Percentiles rank a stretch among this genome's conserved stretches.
These are phyloP conservation scores for Stagonosporopsis tanaceti DNA, from an alignment of 2,329 filamentous ascomycete species.

Conservation along the genomic window DNA sequence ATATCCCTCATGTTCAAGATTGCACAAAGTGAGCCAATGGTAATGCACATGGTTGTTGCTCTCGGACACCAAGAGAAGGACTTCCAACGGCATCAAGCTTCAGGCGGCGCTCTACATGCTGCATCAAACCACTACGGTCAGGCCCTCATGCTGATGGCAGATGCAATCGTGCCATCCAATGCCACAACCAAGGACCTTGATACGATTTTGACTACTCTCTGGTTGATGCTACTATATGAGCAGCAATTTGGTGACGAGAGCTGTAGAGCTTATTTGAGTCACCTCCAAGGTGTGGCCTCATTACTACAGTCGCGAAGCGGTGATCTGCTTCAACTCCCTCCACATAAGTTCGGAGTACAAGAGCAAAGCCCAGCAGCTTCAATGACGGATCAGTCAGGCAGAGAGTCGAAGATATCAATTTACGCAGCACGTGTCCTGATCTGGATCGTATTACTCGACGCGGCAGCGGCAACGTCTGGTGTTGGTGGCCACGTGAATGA, in stretches of 20 bases:
- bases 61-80: conserved; percentile 45
- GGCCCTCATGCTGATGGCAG: conserved; percentile 45
- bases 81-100: conserved; percentile 26
- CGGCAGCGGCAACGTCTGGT: conserved; percentile 41
- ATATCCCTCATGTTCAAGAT: conserved; percentile 49
- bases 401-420: conserved; percentile 33
- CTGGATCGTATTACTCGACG: conserved; percentile 46
- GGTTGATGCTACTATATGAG: conserved; percentile 51
- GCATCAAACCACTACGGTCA: conserved; percentile 40
- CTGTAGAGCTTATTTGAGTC: conserved; percentile 42
- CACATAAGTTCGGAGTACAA: conserved; percentile 1
- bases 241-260: conserved; percentile 50
- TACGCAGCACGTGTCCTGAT: conserved; percentile 48
- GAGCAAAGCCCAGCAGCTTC: conserved; percentile 1
- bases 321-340: conserved; percentile 17
- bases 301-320: conserved; percentile 34
- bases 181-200: conserved; percentile 38
- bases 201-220: conserved; percentile 42
- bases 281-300: conserved; percentile 45
- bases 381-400: background rate
- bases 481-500: conserved; percentile 46
- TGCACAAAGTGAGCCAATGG: conserved; percentile 44
- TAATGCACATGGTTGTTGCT: conserved; percentile 50
- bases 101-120: conserved; percentile 5
- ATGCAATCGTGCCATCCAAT: conserved; percentile 30